phyloP scores from a whole-genome alignment of 441 rosid species.

The Sinapis alba region DNA sequence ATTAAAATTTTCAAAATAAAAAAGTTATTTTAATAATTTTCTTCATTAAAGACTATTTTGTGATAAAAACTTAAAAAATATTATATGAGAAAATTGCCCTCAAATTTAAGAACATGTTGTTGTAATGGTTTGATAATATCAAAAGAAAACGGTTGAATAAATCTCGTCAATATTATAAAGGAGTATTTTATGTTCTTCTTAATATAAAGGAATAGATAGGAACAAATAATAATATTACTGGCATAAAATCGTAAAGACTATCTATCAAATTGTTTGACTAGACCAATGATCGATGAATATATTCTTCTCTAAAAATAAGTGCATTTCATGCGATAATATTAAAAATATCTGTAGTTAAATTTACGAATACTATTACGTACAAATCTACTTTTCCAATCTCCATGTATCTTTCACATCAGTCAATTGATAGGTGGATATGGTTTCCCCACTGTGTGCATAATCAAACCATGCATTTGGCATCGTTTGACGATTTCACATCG shows the following conservation, averaged over 20 bases:
- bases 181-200: not conserved
- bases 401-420: not conserved
- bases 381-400: conserved; percentile 3
- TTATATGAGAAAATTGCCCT: too few species aligned
- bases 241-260: conserved; percentile 23
- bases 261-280: conserved; percentile 21
- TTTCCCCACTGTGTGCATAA: not conserved
- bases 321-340: not conserved
- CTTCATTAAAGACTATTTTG: too few species aligned
- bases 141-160: not conserved
- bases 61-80: too few species aligned
- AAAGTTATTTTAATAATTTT: too few species aligned
- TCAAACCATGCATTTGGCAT: not conserved
- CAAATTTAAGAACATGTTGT: not conserved
- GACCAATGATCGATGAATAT: conserved; percentile 32
- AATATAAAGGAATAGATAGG: not conserved
- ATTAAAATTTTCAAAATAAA: too few species aligned
- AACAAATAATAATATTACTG: conserved; percentile 5
- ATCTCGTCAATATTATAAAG: not conserved
- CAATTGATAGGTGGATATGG: not conserved
- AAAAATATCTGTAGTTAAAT: not conserved
- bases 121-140: not conserved
- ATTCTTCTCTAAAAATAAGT: conserved; percentile 14
- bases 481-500: not conserved
- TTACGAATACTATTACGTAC: not conserved